A percentile compares a stretch with the other conserved stretches of the same genome.
phyloP scores from a whole-genome alignment of 305 asterid genomes.

The Galium porrigens region DNA sequence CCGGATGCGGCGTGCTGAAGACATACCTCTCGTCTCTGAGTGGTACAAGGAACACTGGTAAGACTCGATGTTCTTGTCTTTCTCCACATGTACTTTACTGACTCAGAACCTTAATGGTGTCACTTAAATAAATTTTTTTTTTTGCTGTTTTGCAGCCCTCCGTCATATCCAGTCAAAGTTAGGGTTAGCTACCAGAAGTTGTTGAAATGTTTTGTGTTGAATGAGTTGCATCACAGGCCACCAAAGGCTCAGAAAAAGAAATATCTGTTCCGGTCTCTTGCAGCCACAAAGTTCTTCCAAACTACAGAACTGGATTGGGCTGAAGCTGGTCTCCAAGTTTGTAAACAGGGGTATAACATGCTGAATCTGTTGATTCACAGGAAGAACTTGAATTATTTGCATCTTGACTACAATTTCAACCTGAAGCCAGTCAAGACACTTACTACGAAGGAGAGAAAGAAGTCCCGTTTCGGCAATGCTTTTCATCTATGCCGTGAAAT shows the following conservation, averaged over 20 bases:
- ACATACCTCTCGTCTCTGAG: constrained; percentile 95
- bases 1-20: constrained; percentile 97
- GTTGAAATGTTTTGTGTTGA: constrained; percentile 89
- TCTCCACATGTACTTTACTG: background rate
- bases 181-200: constrained; percentile 97
- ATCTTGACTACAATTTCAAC: constrained; percentile 92
- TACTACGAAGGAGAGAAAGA: constrained; percentile 93
- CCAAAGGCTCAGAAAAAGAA: constrained; percentile 99
- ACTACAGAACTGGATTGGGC: constrained; percentile 99
- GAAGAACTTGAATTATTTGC: constrained; percentile 87
- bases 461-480: constrained; percentile 94
- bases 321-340: constrained; percentile 98
- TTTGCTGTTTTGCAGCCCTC: constrained; percentile 51
- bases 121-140: background rate
- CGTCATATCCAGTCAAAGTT: constrained; percentile 94
- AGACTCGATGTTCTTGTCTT: constrained; percentile 17
- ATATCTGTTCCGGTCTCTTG: constrained; percentile 85
- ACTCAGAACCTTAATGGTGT: background rate
- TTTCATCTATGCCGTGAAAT: constrained; percentile 99
- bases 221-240: constrained; percentile 98
- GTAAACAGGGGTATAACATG: constrained; percentile 99
- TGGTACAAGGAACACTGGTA: constrained; percentile 99
- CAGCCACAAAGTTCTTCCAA: constrained; percentile 94
- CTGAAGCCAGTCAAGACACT: constrained; percentile 98
- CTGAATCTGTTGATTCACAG: constrained; percentile 87